A percentile compares a stretch with the other conserved stretches of the same genome.
Conservation (phyloP, 2,329 filamentous ascomycete species). For the Pseudocercospora fuligena region DNA sequence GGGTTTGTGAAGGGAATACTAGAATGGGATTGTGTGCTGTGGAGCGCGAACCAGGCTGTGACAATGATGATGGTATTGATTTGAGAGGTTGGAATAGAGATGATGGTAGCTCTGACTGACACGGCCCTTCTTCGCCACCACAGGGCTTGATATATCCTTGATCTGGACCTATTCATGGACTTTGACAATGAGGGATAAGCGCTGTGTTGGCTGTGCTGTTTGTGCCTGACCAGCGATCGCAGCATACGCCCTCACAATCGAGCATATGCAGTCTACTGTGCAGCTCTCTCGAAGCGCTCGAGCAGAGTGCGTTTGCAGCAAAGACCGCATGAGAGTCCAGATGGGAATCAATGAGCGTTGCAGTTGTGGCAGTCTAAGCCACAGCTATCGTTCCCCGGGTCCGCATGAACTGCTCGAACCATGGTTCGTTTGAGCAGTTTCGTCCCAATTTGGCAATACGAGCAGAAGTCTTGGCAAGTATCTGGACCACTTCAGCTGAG, state of each 20-base stretch:
- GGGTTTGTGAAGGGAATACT: not conserved
- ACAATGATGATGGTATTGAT: not conserved
- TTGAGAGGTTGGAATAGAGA: not conserved
- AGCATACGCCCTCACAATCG: not conserved
- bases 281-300: not conserved
- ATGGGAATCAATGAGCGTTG: conserved; percentile 5
- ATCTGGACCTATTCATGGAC: conserved; percentile 1
- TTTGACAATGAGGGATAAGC: not conserved
- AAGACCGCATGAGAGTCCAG: not conserved
- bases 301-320: not conserved
- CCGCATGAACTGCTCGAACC: conserved; percentile 7
- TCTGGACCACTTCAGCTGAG: not conserved
- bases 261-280: not conserved
- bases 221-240: conserved; percentile 1
- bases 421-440: not conserved
- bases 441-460: not conserved
- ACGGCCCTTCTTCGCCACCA: conserved; percentile 6
- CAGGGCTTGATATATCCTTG: conserved; percentile 3
- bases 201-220: not conserved
- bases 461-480: conserved; percentile 1
- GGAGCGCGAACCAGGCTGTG: not conserved
- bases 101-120: conserved; percentile 3
- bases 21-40: not conserved
- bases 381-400: conserved; percentile 1
- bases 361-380: not conserved